Percentiles rank a stretch among this genome's conserved stretches.
Evolutionary conservation across 805 yeast species (phyloP).

Genomic region (Naumovozyma dairenensis): DNA sequence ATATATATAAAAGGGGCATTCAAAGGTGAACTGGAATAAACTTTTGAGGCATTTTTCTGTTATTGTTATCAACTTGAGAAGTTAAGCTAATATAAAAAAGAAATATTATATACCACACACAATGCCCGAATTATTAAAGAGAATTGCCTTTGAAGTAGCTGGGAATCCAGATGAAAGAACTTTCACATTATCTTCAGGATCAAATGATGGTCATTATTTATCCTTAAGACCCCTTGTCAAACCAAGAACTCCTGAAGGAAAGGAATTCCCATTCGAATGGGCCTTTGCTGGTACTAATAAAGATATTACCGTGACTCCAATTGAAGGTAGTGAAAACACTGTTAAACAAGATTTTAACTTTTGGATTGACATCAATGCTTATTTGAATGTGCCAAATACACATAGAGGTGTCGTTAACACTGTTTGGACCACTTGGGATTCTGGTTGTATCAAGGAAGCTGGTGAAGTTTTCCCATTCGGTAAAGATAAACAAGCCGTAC

Average conservation of each 20-base stretch:
- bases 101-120: no score
- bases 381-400: slow-evolving; percentile 19
- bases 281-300: slow-evolving; percentile 44
- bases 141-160: slow-evolving; percentile 25
- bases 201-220: slow-evolving; percentile 28
- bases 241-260: slow-evolving; percentile 20
- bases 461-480: slow-evolving; percentile 28
- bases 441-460: slow-evolving; percentile 27
- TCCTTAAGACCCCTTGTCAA: slow-evolving; percentile 31
- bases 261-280: slow-evolving; percentile 46
- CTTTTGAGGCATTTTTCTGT: no score
- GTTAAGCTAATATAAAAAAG: no score
- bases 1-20: no score
- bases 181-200: slow-evolving; percentile 22
- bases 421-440: slow-evolving; percentile 25
- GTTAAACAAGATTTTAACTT: slow-evolving; percentile 22
- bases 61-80: no score
- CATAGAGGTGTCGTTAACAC: slow-evolving; percentile 25
- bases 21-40: no score
- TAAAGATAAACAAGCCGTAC: slow-evolving; percentile 17
- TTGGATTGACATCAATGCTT: slow-evolving; percentile 25
- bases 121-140: slow-evolving; percentile 27
- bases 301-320: slow-evolving; percentile 27
- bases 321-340: slow-evolving; percentile 15
- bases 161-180: slow-evolving; percentile 24